Conservation (phyloP, 2,329 filamentous ascomycete species). For the Lasiodiplodia sp. region DNA sequence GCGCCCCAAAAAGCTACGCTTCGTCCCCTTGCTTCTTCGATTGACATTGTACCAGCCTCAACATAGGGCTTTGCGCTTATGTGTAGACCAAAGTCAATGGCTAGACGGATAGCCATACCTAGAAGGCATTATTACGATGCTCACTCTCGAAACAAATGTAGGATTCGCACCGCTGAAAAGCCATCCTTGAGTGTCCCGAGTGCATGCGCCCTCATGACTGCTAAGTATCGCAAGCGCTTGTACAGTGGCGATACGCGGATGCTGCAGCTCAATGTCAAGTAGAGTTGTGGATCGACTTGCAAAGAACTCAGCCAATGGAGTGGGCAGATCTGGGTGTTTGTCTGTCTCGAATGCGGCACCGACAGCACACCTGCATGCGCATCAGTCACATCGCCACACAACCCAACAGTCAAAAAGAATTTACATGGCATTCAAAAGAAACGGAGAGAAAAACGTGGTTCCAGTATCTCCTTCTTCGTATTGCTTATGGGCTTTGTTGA, state of each 20-base stretch:
- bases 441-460: neutral
- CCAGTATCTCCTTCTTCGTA: neutral
- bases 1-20: constrained; percentile 11
- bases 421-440: constrained; percentile 1
- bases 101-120: constrained; percentile 4
- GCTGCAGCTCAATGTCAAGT: constrained; percentile 37
- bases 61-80: constrained; percentile 2
- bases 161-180: constrained; percentile 35
- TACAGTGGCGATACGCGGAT: constrained; percentile 36
- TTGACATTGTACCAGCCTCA: constrained; percentile 4
- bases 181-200: constrained; percentile 38
- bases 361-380: neutral
- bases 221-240: constrained; percentile 37
- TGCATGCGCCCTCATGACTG: constrained; percentile 34
- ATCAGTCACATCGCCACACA: neutral
- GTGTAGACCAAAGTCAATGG: constrained; percentile 9
- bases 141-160: neutral
- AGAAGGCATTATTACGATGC: neutral
- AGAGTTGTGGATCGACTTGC: constrained; percentile 35
- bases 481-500: neutral
- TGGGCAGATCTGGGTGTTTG: constrained; percentile 1
- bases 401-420: too few relatives aligned
- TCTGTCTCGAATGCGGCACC: neutral
- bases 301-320: constrained; percentile 36
- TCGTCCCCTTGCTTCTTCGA: constrained; percentile 2